Base-by-base conservation (phyloP, 306 rosid species). In the Hylodesmum podocarpum region DNA sequence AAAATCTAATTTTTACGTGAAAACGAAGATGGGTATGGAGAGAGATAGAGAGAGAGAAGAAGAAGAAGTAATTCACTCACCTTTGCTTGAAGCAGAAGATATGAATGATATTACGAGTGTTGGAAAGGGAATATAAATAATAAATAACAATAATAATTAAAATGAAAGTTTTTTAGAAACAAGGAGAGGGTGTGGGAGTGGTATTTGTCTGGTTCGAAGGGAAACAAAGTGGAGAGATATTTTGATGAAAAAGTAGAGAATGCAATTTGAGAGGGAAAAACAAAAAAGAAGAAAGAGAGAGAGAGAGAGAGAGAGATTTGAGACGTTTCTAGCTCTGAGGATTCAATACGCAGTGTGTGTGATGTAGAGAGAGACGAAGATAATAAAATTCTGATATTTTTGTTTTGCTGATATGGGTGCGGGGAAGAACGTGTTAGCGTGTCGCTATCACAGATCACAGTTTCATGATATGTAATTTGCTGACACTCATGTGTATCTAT, bases 81-180 rank as follows among this genome's bases (percentile, higher is more conserved):
- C 88, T 73, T 82, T 86, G 41, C 80, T 81, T 80, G 47, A 79
- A 70, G 25, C 71, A 29, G 66, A 75, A 76, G 81, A 64, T 41
- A 74, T 71, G 66, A 10, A 74, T 71, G 66, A 10, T 50, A 18
- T 24, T 28, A 64, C 6, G 37, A 29, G 81, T 70, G 44, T 63
- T 65, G 8, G 9, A 18, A 28, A 50, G 11, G 47, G 59, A 68
- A 78, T 25, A 73, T 73, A 54, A 72, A 72, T 22, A 75, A 34
- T 2, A 2, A 33, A 6, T 6, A 33, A 33, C 3, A 2, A 33
- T 33, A 33, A n/a, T n/a, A 58, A 15, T 36, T 37, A 41, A 66
- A 63, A 39, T 18, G 25, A 4, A 13, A 66, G 3, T 1, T 5
- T 46, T 55, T 50, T 19, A 72, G 77, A 65, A n/a, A n/a, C n/a